Percentiles rank a stretch among this genome's conserved stretches.
Conservation (phyloP, 495 filamentous ascomycete genomes). For the Neurospora hispaniola region DNA sequence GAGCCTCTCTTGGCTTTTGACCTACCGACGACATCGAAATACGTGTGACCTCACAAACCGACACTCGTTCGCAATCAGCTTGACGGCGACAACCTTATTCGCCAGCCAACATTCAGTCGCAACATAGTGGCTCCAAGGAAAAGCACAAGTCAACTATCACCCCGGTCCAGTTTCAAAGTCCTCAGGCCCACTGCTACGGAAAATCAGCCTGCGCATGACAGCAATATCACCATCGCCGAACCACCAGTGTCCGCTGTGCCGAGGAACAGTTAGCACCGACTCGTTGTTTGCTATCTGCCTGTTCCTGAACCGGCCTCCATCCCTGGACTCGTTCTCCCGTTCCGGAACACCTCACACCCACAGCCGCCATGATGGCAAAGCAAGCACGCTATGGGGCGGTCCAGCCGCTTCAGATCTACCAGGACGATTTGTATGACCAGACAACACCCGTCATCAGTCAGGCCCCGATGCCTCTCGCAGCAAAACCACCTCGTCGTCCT, state of each 20-base stretch:
- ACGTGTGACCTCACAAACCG: neutral
- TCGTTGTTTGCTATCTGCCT: neutral
- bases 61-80: neutral
- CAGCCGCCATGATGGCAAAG: constrained; percentile 28
- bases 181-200: neutral
- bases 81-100: neutral
- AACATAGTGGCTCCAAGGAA: neutral
- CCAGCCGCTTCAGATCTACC: constrained; percentile 52
- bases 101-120: neutral
- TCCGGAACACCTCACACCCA: neutral
- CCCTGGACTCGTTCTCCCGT: neutral
- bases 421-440: constrained; percentile 47
- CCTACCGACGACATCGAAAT: neutral
- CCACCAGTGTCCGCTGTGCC: neutral
- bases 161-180: neutral
- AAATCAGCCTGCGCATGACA: neutral
- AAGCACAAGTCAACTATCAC: neutral
- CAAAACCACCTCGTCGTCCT: constrained; percentile 33
- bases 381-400: constrained; percentile 49
- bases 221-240: neutral
- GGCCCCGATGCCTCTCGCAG: constrained; percentile 41
- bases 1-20: neutral
- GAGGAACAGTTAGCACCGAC: neutral
- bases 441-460: constrained; percentile 34
- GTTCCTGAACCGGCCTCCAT: neutral